Evolutionary conservation across 257 asterid genomes (phyloP), one percentile per base, ranked within the genome.

Genomic region (Pogostemon cablin): DNA sequence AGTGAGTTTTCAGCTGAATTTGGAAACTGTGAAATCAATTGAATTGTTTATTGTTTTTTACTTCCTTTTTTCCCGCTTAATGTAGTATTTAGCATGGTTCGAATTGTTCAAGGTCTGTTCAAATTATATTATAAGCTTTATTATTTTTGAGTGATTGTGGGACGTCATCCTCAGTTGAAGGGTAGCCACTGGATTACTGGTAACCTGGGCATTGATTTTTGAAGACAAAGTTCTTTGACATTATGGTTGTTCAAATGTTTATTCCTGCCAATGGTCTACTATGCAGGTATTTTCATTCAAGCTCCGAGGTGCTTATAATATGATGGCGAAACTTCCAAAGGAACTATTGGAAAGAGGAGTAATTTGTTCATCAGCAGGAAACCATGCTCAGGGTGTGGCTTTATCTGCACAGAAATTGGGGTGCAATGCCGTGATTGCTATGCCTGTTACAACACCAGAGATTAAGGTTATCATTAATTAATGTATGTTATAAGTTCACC

Each of bases 371-470:
- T 91, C 97, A 5, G 97, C 97, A 11, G 97, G 97, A 74, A 91
- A 91, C 72, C 97, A 91, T 50, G 97, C 97, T 25, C 97, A 91
- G 78, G 97, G 97, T 48, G 96, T 89, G 68, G 97, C 97, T 9
- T 77, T 91, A 61, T 80, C 97, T 17, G 96, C 97, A 38, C 81
- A 83, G 78, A 85, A 46, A 76, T 82, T 90, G 72, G 87, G 86
- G 6, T 90, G 97, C 72, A 72, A 69, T 58, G 96, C 97, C 32
- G 87, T 91, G 73, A 91, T 91, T 78, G 97, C 44, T 46, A 91
- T 88, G 97, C 97, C 96, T 20, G 81, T 87, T 77, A 91, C 97
- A 10, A 91, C 96, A 40, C 97, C 97, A 4, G 97, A 91, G 66
- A 91, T 91, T 77, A 88, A 91, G 93, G 97, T 91, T 72, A 52